Percentiles rank a stretch among this genome's conserved stretches.
Conservation (phyloP, 1,284 basidiomycete genomes). For the Mycena citricolor region DNA sequence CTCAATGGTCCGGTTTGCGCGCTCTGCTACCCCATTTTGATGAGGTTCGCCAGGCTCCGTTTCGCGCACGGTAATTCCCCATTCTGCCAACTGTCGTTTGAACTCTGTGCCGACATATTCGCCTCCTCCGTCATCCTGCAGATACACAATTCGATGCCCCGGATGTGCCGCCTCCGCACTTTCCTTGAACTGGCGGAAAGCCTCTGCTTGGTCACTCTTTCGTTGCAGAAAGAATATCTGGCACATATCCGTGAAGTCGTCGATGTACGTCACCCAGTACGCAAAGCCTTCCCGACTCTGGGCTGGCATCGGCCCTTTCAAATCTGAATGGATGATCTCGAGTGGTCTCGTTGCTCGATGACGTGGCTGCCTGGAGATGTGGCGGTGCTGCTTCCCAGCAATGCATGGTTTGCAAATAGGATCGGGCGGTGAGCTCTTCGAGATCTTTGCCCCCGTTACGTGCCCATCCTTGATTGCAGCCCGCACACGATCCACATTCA, state of each 20-base stretch:
- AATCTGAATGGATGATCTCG: constrained; percentile 35
- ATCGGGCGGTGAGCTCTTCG: constrained; percentile 8
- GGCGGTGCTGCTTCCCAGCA: constrained; percentile 27
- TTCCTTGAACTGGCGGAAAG: constrained; percentile 33
- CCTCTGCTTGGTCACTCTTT: constrained; percentile 32
- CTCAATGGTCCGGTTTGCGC: constrained; percentile 30
- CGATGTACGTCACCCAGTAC: constrained; percentile 9
- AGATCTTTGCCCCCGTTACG: neutral
- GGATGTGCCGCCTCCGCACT: constrained; percentile 29
- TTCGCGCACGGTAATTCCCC: constrained; percentile 22
- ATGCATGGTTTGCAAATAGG: constrained; percentile 31
- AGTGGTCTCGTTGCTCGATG: constrained; percentile 13
- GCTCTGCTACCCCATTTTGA: constrained; percentile 31
- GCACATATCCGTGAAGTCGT: neutral
- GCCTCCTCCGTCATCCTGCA: constrained; percentile 33
- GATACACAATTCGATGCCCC: constrained; percentile 26
- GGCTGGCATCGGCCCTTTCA: constrained; percentile 32
- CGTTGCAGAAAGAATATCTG: constrained; percentile 22
- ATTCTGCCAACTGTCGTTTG: constrained; percentile 21
- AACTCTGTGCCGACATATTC: constrained; percentile 27
- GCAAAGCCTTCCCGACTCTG: constrained; percentile 25
- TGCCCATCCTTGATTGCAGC: neutral
- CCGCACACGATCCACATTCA: neutral
- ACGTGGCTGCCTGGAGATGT: constrained; percentile 19
- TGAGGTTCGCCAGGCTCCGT: constrained; percentile 25